Evolutionary conservation across 495 filamentous ascomycete genomes (phyloP), one percentile per base, ranked within the genome.

Genomic region (Aspergillus indologenus): DNA sequence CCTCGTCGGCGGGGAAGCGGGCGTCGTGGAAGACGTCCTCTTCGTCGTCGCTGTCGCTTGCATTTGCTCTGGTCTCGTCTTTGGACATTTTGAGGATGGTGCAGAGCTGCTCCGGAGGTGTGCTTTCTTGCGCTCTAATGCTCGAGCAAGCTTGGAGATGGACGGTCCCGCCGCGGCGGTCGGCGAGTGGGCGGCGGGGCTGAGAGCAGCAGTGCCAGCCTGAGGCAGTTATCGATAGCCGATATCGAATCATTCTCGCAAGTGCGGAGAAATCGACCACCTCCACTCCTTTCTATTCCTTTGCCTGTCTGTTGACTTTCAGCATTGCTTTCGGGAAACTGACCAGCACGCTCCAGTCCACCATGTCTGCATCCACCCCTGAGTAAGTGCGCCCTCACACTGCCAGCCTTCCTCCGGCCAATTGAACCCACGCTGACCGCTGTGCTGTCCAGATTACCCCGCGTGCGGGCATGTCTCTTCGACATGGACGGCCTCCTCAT

Each of bases 391-490:
- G 9, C 24, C 24, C 15, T 15, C 5, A 23, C 6, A 23, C 6
- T 18, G 34, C 21, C 29, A 18, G 22, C 53, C 40, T 49, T 64
- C 55, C 61, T 19, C 18, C 11, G 23, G 26, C 44, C 40, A 19
- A 59, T 61, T 68, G 47, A 67, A n/a, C n/a, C n/a, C n/a, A n/a
- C n/a, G n/a, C 64, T 57, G 24, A 52, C 43, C n/a, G n/a, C n/a
- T 14, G 5, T 29, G 34, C 18, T n/a, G 22, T 34, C 31, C 58
- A 89, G 87, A 61, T 81, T 86, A 22, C 91, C 90, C 22, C 86
- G 87, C 48, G 83, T 98, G 57, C 84, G 91, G 57, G 94, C 94
- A 58, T 96, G 92, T 75, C 87, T 99, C 58, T 99, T 99, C 60
- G 76, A 78, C 60, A 64, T 78, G 46, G 76, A 79, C 45, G 45